Base-by-base conservation (phyloP, 257 asterid species). In the Parsonsia alboflavescens region DNA sequence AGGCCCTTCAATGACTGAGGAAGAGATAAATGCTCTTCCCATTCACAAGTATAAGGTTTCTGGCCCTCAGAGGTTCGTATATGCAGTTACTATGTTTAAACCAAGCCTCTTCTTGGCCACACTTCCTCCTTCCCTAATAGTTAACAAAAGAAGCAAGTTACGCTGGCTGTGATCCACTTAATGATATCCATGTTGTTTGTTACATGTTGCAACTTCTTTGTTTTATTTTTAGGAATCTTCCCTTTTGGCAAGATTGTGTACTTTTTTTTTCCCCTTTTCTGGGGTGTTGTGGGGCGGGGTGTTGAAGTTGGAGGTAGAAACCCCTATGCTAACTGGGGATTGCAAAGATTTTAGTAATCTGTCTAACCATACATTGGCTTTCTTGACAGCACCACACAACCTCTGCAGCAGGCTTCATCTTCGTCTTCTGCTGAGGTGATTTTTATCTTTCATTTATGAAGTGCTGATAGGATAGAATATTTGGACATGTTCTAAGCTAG, bases 11-110 rank as follows among this genome's bases (percentile, higher is more conserved):
- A 95, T 95, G 98, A 90, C 94, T 17, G 98, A 95, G 58, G 98
- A 92, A 75, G 98, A 95, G 88, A 95, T 95, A 80, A 89, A 83
- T 86, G 91, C 96, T 73, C 99, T 95, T 76, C 99, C 99, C 44
- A 96, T 90, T 80, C 99, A 95, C 82, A 95, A 90, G 81, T 95
- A 95, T 70, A 90, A 89, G 89, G 90, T 84, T 76, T 80, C 97
- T 45, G 87, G 85, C 69, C 89, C 88, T 71, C 92, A 83, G 80
- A 85, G 94, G 98, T 92, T 80, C 75, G 92, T 76, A 16, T 26
- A 66, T 26, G 44, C 50, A 46, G 64, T 80, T 42, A 22, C 22
- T 30, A 53, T 28, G 16, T 48, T 24, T 10, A 24, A 19, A 24
- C 28, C 28, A 7, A n/a, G 57, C 46, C 22, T 15, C 54, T 36